Percentiles rank a stretch among this genome's conserved stretches.
Evolutionary conservation across 768 basidiomycete species (phyloP).

Genomic region (Dioszegia hungarica): DNA sequence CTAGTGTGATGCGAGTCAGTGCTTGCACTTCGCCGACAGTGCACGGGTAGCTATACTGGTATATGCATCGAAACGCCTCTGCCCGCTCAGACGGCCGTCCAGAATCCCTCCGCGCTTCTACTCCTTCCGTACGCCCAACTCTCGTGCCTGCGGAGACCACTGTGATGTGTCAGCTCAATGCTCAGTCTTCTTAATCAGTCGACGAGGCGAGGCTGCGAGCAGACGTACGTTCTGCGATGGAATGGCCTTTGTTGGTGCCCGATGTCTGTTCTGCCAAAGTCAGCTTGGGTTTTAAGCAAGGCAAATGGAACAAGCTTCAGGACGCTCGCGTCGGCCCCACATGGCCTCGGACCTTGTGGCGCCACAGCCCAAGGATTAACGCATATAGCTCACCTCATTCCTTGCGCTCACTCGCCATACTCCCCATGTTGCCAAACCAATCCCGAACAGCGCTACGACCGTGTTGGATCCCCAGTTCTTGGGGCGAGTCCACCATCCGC

Average conservation of each 20-base stretch:
- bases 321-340: too few relatives aligned
- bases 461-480: conserved; percentile 87
- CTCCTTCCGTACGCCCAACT: conserved; percentile 42
- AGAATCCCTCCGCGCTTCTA: conserved; percentile 3
- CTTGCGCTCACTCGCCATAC: conserved; percentile 71
- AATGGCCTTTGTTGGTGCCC: conserved; percentile 62
- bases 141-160: conserved; percentile 47
- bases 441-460: conserved; percentile 64
- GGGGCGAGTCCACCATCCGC: conserved; percentile 94
- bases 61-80: background rate
- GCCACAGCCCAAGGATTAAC: too few relatives aligned
- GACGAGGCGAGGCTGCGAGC: background rate
- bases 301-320: too few relatives aligned
- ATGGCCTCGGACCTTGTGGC: too few relatives aligned
- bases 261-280: conserved; percentile 55
- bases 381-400: conserved; percentile 69
- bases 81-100: background rate
- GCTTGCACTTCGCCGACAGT: too few relatives aligned
- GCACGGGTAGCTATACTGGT: too few relatives aligned
- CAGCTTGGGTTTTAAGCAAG: background rate
- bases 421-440: conserved; percentile 62
- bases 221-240: conserved; percentile 70
- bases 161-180: conserved; percentile 9
- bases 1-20: too few relatives aligned
- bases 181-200: background rate